A percentile compares a stretch with the other conserved stretches of the same genome.
These are phyloP conservation scores for Arthrobotrys iridis DNA, from an alignment of 2,329 filamentous ascomycete species.

Conservation along the genomic window DNA sequence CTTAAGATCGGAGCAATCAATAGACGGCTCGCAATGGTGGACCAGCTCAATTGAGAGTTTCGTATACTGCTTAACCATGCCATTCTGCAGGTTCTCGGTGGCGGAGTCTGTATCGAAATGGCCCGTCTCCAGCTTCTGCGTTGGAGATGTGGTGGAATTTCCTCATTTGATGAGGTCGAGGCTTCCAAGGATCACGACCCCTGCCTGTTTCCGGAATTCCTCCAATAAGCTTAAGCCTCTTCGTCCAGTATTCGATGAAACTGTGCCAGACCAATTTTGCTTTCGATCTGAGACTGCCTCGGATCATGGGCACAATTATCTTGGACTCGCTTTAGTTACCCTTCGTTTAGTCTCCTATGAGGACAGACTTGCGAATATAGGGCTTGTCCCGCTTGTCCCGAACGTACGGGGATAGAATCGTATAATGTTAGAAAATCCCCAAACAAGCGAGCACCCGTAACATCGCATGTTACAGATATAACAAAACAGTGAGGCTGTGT, in stretches of 20 bases:
- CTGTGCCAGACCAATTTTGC: conserved; percentile 15
- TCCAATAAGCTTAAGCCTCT: background rate
- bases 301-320: conserved; percentile 16
- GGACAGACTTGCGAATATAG: conserved; percentile 22
- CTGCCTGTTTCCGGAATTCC: background rate
- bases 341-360: conserved; percentile 30
- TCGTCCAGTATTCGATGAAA: conserved; percentile 24
- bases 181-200: conserved; percentile 13
- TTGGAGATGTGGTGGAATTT: conserved; percentile 41
- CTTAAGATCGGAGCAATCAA: background rate
- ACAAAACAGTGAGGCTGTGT: conserved; percentile 52
- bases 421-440: conserved; percentile 16
- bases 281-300: conserved; percentile 35
- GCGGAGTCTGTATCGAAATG: conserved; percentile 17
- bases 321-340: conserved; percentile 3
- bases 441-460: conserved; percentile 40
- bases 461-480: conserved; percentile 48
- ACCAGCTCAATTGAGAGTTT: background rate
- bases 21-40: background rate
- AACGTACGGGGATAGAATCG: background rate
- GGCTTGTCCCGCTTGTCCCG: conserved; percentile 14
- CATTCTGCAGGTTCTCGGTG: background rate
- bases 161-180: conserved; percentile 22
- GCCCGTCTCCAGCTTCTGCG: conserved; percentile 16
- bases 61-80: background rate